Conservation (phyloP, 805 yeast genomes). For the Jamesozyma piceae region DNA sequence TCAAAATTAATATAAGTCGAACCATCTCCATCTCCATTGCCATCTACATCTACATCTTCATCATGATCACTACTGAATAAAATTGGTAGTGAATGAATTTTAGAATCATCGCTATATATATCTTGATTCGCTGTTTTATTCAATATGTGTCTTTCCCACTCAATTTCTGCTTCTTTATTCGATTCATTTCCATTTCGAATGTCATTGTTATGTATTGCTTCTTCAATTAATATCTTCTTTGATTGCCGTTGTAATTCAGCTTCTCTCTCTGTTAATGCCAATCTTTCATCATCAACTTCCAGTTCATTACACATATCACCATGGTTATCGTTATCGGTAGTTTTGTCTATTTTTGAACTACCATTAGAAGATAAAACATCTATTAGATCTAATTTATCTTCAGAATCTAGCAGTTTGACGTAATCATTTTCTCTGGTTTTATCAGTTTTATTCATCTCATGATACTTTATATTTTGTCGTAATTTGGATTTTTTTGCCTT, state of each 20-base stretch:
- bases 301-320: conserved; percentile 6
- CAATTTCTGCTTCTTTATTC: not conserved
- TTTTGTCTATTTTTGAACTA: conserved; percentile 4
- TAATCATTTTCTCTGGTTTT: conserved; percentile 18
- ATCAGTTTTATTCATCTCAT: not conserved
- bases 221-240: conserved; percentile 14
- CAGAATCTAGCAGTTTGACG: conserved; percentile 19
- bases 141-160: conserved; percentile 16
- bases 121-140: conserved; percentile 7
- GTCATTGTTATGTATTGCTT: too few relatives aligned
- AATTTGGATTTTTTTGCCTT: not conserved
- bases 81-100: conserved; percentile 4
- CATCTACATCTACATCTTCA: not conserved
- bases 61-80: conserved; percentile 4
- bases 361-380: conserved; percentile 16
- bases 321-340: conserved; percentile 4
- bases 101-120: not conserved
- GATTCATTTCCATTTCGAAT: conserved; percentile 4
- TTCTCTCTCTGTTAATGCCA: conserved; percentile 20
- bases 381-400: conserved; percentile 21
- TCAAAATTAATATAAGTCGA: not conserved
- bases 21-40: not conserved
- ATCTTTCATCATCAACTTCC: conserved; percentile 19
- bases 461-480: not conserved
- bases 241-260: conserved; percentile 3